A percentile compares a stretch with the other conserved stretches of the same genome.
phyloP scores from a whole-genome alignment of 768 basidiomycete species.

The Coprinopsis sp. region DNA sequence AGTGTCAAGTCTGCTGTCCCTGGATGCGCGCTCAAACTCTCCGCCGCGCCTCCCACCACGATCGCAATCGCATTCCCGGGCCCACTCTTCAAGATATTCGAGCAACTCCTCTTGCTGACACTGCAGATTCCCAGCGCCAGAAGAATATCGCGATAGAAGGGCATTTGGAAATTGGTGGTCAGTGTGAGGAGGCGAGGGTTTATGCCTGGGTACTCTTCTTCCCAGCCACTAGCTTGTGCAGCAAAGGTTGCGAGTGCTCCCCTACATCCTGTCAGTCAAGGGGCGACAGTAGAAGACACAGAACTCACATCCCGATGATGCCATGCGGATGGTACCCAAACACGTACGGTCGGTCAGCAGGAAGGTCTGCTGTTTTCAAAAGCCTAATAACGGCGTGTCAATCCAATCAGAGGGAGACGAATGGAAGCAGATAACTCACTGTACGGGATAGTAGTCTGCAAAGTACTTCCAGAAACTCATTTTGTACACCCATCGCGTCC shows the following conservation, averaged over 20 bases:
- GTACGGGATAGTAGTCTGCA: conserved; percentile 86
- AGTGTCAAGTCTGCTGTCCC: conserved; percentile 93
- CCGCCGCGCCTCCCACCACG: conserved; percentile 94
- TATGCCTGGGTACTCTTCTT: conserved; percentile 84
- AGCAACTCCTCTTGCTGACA: conserved; percentile 87
- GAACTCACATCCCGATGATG: conserved; percentile 91
- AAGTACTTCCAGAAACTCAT: conserved; percentile 81
- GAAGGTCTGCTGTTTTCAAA: conserved; percentile 80
- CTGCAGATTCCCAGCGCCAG: conserved; percentile 87
- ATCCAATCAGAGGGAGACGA: not conserved
- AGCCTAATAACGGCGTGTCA: conserved; percentile 2
- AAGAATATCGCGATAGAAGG: conserved; percentile 90
- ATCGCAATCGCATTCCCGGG: conserved; percentile 79
- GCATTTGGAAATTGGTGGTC: conserved; percentile 84
- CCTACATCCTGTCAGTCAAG: conserved; percentile 39
- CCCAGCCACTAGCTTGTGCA: conserved; percentile 94
- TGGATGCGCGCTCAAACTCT: conserved; percentile 89
- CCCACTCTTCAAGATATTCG: conserved; percentile 72
- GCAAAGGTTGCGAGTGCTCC: conserved; percentile 95
- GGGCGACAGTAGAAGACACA: not conserved
- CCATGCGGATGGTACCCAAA: conserved; percentile 99
- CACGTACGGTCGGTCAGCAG: conserved; percentile 87
- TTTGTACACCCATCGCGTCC: conserved; percentile 70
- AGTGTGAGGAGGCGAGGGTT: conserved; percentile 90
- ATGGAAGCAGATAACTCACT: conserved; percentile 47